These are phyloP conservation scores for Sechiopsis laciniata DNA, from an alignment of 306 rosid genomes.

Conservation along the genomic window DNA sequence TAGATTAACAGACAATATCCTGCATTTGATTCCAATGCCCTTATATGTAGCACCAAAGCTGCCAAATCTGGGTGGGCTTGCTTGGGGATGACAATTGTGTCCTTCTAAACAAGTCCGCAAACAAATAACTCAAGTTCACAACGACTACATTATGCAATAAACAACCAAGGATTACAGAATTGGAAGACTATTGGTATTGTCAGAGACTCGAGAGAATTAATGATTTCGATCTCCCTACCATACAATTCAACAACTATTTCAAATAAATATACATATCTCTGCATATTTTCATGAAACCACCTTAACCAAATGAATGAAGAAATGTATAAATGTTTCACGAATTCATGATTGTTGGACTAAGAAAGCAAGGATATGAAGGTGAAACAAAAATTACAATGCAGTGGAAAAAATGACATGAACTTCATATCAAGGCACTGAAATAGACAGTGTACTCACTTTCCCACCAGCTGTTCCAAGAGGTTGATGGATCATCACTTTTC, in stretches of 20 bases:
- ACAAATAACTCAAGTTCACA: not conserved
- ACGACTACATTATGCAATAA: not conserved
- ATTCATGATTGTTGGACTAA: not conserved
- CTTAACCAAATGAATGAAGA: not conserved
- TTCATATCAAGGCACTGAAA: not conserved
- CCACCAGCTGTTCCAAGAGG: slow-evolving; percentile 84
- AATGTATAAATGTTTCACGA: not conserved
- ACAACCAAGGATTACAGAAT: not conserved
- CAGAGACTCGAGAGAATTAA: not conserved
- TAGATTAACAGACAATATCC: not conserved
- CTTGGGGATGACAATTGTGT: no score
- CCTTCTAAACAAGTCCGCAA: not conserved
- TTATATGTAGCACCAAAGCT: not conserved
- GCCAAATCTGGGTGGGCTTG: no score
- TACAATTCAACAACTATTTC: not conserved
- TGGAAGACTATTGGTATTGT: slow-evolving; percentile 7
- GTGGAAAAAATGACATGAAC: not conserved
- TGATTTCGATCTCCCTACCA: not conserved
- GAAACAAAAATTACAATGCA: not conserved
- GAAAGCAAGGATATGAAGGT: not conserved
- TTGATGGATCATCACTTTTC: slow-evolving; percentile 94
- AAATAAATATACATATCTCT: not conserved
- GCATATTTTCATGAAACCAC: not conserved
- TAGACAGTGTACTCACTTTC: slow-evolving; percentile 40
- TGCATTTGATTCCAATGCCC: not conserved